Percentiles rank a stretch among this genome's conserved stretches.
phyloP scores from a whole-genome alignment of 768 basidiomycete genomes.

The Suillus sp. region DNA sequence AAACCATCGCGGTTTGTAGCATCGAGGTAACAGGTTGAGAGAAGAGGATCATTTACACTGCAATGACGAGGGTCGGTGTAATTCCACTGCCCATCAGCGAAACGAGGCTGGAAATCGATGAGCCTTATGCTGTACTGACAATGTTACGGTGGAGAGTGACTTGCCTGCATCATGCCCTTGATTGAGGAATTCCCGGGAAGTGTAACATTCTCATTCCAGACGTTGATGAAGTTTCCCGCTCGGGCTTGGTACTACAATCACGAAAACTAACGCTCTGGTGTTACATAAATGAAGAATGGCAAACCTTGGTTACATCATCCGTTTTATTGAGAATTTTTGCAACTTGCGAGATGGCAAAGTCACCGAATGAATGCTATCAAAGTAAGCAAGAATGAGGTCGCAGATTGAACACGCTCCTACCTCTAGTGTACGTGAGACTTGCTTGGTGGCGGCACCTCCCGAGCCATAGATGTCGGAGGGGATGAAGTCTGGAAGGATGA shows the following conservation, averaged over 20 bases:
- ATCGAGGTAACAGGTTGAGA: constrained; percentile 62
- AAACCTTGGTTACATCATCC: constrained; percentile 53
- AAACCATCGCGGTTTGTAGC: constrained; percentile 59
- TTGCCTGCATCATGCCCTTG: constrained; percentile 63
- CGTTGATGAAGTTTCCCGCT: constrained; percentile 57
- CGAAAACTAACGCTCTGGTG: neutral
- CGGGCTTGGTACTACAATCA: constrained; percentile 51
- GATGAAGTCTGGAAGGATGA: constrained; percentile 28
- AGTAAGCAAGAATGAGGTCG: constrained; percentile 1
- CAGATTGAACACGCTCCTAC: constrained; percentile 29
- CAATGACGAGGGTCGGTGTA: constrained; percentile 70
- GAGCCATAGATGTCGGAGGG: constrained; percentile 35
- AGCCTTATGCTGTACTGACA: neutral
- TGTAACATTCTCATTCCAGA: constrained; percentile 59
- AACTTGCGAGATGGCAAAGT: constrained; percentile 67
- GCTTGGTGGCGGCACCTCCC: constrained; percentile 60
- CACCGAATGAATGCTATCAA: constrained; percentile 59
- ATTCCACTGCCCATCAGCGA: constrained; percentile 58
- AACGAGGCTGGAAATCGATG: constrained; percentile 45
- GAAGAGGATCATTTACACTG: constrained; percentile 59
- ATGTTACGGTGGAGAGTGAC: neutral
- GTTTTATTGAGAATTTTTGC: constrained; percentile 54
- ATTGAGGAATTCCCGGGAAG: constrained; percentile 50
- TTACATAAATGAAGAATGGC: neutral
- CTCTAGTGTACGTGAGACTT: constrained; percentile 64